Evolutionary conservation across 352 stramenopile species (phyloP), one percentile per base, ranked within the genome.

Genomic region (Pythium monospermum): DNA sequence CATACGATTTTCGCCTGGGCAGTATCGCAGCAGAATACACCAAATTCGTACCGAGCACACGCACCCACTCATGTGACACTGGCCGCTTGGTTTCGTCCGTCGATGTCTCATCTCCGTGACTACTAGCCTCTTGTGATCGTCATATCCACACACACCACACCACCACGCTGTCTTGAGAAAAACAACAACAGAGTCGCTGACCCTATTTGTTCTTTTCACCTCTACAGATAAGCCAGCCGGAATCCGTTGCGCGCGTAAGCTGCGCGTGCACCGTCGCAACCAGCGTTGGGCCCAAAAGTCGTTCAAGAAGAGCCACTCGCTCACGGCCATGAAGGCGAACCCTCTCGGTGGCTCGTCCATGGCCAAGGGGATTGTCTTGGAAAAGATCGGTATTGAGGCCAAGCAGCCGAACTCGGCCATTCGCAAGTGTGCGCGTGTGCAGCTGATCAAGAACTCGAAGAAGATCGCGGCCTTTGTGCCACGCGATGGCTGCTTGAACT

Each of bases 381-480:
- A 99, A 78, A 99, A 99, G 91, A 99, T 99, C 60, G 97, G 97
- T 76, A 99, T 99, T 97, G 97, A 99, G 72, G 97, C 97, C 64
- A 99, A 99, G 85, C 97, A 99, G 88, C 97, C 97, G 52, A 99
- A 99, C 93, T 99, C 96, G 38, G 97, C 97, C 63, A 99, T 99
- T 87, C 96, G 97, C 72, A 99, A 99, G 91, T 99, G 95, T 70
- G 96, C 97, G 35, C 96, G 97, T 81, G 97, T 99, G 57, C 97
- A 99, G 84, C 83, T 99, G 33, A 99, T 99, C 84, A 99, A 99
- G 95, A 99, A 99, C 80, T 98, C 96, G 67, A 99, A 99, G 96
- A 99, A 99, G 88, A 99, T 99, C 76, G 97, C 97, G 22, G 97
- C 97, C 58, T 99, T 99, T 86, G 97, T 99, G 60, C 97, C 97